Conservation (phyloP, 257 asterid genomes). For the Plantago ovata region DNA sequence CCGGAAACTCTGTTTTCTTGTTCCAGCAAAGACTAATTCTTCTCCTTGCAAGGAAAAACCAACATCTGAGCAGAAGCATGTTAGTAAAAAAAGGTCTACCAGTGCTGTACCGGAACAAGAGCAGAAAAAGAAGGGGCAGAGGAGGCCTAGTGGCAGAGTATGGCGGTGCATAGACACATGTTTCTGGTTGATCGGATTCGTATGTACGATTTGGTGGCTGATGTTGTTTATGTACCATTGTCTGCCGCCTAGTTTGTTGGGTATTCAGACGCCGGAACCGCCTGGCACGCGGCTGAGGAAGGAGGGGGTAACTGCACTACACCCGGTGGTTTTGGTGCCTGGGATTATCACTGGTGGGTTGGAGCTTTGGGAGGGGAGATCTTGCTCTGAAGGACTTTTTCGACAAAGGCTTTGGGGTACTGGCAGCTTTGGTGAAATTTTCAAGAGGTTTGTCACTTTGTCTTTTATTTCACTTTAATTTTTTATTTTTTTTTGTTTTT, state of each 20-base stretch:
- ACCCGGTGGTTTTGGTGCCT: constrained; percentile 81
- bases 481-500: neutral
- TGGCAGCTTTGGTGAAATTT: constrained; percentile 69
- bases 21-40: constrained; percentile 30
- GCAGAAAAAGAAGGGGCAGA: constrained; percentile 17
- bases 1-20: constrained; percentile 56
- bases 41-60: constrained; percentile 23
- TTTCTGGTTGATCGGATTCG: constrained; percentile 60
- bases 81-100: constrained; percentile 9
- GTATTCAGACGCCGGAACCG: constrained; percentile 44
- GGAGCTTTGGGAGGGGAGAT: constrained; percentile 93
- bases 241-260: constrained; percentile 46
- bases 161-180: constrained; percentile 68
- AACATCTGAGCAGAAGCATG: constrained; percentile 9
- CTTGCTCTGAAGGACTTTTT: constrained; percentile 77
- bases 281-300: constrained; percentile 62
- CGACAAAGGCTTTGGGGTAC: constrained; percentile 78
- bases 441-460: constrained; percentile 68
- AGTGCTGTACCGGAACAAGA: constrained; percentile 12
- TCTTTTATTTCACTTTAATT: neutral
- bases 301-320: constrained; percentile 50
- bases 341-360: constrained; percentile 96
- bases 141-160: constrained; percentile 23
- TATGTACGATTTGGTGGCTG: constrained; percentile 74
- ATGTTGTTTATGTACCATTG: constrained; percentile 45